Base-by-base conservation (phyloP, 805 yeast species). In the Cyberlindnera xylosilytica region DNA sequence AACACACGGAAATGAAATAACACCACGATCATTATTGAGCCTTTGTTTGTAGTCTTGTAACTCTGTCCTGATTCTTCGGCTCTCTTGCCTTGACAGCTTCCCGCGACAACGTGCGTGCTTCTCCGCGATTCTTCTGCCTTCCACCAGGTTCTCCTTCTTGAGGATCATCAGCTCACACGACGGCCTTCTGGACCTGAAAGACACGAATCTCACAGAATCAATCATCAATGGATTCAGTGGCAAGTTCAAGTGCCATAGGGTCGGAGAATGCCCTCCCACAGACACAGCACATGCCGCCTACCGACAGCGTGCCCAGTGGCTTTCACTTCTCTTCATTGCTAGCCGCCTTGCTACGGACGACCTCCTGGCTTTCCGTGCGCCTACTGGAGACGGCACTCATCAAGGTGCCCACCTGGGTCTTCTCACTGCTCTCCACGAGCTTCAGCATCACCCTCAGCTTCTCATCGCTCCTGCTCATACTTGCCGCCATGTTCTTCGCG, bases 401-500 rank as follows among this genome's bases (percentile, higher is more conserved):
- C 24, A 50, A 46, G 16, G 39, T 70, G 18, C 66, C 66, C 4
- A 37, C 59, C 18, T 54, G 59, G 23, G 36, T 61, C 1, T 24
- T 62, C 8, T 42, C 62, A 0, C 48, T 74, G 4, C 53, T 75
- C 1, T 71, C 80, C 12, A 61, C 60, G 27, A 70, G 70, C 39
- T 69, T 74, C 54, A 46, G 48, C 41, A 33, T 50, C 35, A 46
- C 51, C 3, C 32, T 50, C 18, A 44, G 50, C 36, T 45, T 50
- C 44, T 42, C 50, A 4, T 42, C 49, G 15, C 15, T 50, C 11
- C 19, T 50, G 33, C 22, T 47, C 18, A 38, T 50, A 10, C 15
- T 39, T n/a, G 42, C 41, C 3, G 18, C 36, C 15, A 29, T 45
- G 20, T 37, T 41, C 36, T 19, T 46, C 16, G 39, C 45, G 17